Evolutionary conservation across 2,329 filamentous ascomycete genomes (phyloP), one percentile per base, ranked within the genome.

Genomic region (Paecilomyces dactylethromorphus): DNA sequence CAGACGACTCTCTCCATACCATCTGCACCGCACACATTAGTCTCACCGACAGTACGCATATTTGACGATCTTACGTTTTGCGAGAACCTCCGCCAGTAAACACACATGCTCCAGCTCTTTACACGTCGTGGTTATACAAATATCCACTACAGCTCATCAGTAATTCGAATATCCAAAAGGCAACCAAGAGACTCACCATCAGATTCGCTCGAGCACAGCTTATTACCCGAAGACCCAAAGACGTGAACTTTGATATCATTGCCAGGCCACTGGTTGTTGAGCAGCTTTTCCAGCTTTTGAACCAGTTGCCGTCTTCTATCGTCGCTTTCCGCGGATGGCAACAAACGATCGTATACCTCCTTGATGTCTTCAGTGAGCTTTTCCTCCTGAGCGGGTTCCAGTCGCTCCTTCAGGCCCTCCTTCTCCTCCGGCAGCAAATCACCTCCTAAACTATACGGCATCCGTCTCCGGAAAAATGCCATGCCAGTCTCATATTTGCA

Each of bases 1-100:
- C 94, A 99, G 24, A 97, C 90, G 1, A 99, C 92, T 68, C 91
- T 91, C 74, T 97, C 85, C 94, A 99, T 99, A 45, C 93, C 93
- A 78, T 91, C 93, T 96, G 68, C 26, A 52, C n/a, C 55, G 53
- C 39, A 53, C 51, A 54, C 53, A 26, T 29, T n/a, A 56, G 13
- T 18, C 29, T 24, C 33, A 53, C 21, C 33, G 53, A 51, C 13
- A 21, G 10, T 52, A 32, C 53, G 55, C 35, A 24, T 52, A 29
- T 52, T 78, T 45, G 8, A n/a, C 39, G 6, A 45, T 45, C 91
- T 69, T 87, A 97, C 92, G 87, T 74, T 86, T 90, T 55, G 90
- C 88, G 54, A 99, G 82, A 57, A 94, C 84, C 64, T 92, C 89
- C 55, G 94, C 93, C 71, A 99, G 86, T 73, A 90, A 87, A 78